Evolutionary conservation across 23 red algal genomes (phyloP), one percentile per base, ranked within the genome.

Genomic region (Gracilaria caudata): DNA sequence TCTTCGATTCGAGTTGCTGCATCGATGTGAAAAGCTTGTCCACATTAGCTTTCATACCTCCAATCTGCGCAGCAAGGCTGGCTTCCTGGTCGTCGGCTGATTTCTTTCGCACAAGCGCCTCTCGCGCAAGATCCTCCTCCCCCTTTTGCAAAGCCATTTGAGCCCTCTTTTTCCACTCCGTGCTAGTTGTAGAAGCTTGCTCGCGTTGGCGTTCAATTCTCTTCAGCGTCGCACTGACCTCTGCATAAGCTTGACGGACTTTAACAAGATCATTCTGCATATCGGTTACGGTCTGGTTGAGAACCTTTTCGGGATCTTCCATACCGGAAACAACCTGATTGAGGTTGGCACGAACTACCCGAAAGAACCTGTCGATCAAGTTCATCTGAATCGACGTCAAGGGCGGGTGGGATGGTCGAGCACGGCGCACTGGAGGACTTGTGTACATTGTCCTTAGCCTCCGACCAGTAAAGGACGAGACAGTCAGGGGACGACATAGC

Each of bases 221-320:
- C 78, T 99, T 99, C 7, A 87, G 55, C 13, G 80, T 87, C 7
- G 97, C 97, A 24, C 89, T 83, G n/a, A 99, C 97, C 78, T 99
- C 97, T 34, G 97, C 97, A 60, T 99, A 99, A 23, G 97, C 97
- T 64, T 99, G 97, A n/a, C 97, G 86, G 8, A 99, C 90, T 64
- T 95, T 95, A 2, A 95, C 77, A 64, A 99, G 85, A 78, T 99
- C 97, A 44, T 73, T 71, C 43, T 99, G 90, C 93, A 95, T 94
- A 55, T 99, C 97, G 19, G 78, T 90, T 19, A 99, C 78, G 26
- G 97, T 87, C 79, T 99, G 97, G 3, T 90, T 94, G 63, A 99
- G 68, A 23, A 99, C 79, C 58, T 99, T 99, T 80, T 99, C 97
- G 0, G 97, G 97, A 45, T 99, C 93, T 87, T 99, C 97, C 93